These are phyloP conservation scores for Podaxis sp. DNA, from an alignment of 768 basidiomycete genomes.

Conservation along the genomic window DNA sequence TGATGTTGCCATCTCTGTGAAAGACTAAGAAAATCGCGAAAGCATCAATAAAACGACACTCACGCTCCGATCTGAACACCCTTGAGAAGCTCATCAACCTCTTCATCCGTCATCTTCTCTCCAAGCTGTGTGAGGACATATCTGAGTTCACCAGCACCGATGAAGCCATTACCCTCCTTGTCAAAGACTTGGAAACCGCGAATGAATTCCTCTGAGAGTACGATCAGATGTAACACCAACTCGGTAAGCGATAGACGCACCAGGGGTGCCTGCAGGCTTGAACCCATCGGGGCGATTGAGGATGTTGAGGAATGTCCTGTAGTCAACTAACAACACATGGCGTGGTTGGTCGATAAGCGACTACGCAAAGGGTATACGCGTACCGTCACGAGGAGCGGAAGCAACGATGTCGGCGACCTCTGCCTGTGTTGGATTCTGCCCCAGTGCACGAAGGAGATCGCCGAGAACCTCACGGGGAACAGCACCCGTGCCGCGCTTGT, in stretches of 20 bases:
- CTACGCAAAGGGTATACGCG: slow-evolving; percentile 11
- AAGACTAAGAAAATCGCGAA: not conserved
- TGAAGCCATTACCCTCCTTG: slow-evolving; percentile 90
- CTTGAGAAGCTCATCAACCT: slow-evolving; percentile 96
- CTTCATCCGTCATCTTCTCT: slow-evolving; percentile 97
- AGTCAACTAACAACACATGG: slow-evolving; percentile 60
- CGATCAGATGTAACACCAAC: not conserved
- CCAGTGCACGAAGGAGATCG: slow-evolving; percentile 88
- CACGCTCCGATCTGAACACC: slow-evolving; percentile 89
- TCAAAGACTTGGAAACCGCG: slow-evolving; percentile 99
- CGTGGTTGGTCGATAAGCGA: not conserved
- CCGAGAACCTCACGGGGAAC: slow-evolving; percentile 88
- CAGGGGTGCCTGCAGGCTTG: slow-evolving; percentile 94
- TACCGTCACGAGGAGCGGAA: slow-evolving; percentile 74
- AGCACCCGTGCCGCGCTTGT: slow-evolving; percentile 91
- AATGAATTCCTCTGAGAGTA: slow-evolving; percentile 80
- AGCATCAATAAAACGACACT: slow-evolving; percentile 26
- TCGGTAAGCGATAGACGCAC: slow-evolving; percentile 36
- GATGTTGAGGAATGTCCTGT: slow-evolving; percentile 86
- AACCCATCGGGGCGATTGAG: slow-evolving; percentile 95
- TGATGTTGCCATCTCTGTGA: slow-evolving; percentile 88
- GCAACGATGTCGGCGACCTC: slow-evolving; percentile 84
- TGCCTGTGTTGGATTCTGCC: slow-evolving; percentile 99
- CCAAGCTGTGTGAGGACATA: slow-evolving; percentile 95
- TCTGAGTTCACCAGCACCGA: slow-evolving; percentile 86